These are phyloP conservation scores for Termitomyces sp. DNA, from an alignment of 768 basidiomycete genomes.

Conservation along the genomic window DNA sequence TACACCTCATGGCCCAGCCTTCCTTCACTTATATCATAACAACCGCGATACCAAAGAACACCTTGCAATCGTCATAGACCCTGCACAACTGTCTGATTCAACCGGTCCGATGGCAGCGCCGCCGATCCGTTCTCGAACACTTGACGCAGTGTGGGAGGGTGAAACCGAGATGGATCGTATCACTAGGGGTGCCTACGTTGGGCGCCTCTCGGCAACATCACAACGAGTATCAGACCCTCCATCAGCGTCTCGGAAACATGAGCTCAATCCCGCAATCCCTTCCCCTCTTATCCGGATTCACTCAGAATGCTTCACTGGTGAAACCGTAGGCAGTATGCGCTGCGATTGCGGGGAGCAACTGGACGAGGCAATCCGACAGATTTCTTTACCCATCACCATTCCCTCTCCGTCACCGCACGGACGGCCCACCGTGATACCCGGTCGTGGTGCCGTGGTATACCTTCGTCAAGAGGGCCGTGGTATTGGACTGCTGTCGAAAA, in stretches of 20 bases:
- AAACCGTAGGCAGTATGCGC: constrained; percentile 96
- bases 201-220: constrained; percentile 64
- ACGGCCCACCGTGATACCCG: constrained; percentile 54
- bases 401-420: constrained; percentile 31
- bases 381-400: constrained; percentile 66
- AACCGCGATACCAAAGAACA: constrained; percentile 92
- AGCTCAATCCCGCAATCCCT: constrained; percentile 40
- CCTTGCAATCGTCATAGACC: constrained; percentile 91
- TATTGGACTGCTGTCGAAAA: constrained; percentile 93
- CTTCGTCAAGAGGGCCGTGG: constrained; percentile 97
- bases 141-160: constrained; percentile 83
- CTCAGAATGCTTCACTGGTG: constrained; percentile 98
- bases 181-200: constrained; percentile 90
- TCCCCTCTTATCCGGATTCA: constrained; percentile 92
- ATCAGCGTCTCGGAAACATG: constrained; percentile 17
- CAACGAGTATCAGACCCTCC: constrained; percentile 43
- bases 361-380: constrained; percentile 93
- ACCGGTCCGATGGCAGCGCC: constrained; percentile 39
- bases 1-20: constrained; percentile 90
- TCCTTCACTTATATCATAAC: constrained; percentile 95
- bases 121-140: constrained; percentile 73
- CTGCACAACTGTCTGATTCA: constrained; percentile 71
- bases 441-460: constrained; percentile 92
- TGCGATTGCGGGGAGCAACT: constrained; percentile 99
- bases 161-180: constrained; percentile 96